These are phyloP conservation scores for Arachnomyces sp. DNA, from an alignment of 2,329 filamentous ascomycete genomes.

Conservation along the genomic window DNA sequence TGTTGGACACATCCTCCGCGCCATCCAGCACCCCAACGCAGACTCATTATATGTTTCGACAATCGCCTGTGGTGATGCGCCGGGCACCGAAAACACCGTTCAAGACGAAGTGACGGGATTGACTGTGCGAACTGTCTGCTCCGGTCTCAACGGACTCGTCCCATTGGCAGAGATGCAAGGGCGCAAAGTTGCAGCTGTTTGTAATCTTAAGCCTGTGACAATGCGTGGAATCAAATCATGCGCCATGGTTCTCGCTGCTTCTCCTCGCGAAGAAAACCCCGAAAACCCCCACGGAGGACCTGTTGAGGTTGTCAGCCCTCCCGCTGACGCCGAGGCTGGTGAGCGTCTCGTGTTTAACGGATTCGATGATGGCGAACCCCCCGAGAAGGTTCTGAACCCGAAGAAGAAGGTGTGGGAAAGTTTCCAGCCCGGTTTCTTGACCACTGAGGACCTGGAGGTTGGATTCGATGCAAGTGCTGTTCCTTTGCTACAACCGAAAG, in stretches of 20 bases:
- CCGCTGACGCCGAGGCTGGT: conserved; percentile 67
- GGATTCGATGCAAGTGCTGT: conserved; percentile 75
- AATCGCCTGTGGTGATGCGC: conserved; percentile 83
- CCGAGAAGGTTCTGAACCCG: conserved; percentile 82
- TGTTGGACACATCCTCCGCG: conserved; percentile 95
- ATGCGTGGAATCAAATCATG: conserved; percentile 81
- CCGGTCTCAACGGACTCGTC: conserved; percentile 84
- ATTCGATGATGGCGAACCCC: conserved; percentile 71
- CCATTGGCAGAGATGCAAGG: conserved; percentile 94
- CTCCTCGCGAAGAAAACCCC: conserved; percentile 71
- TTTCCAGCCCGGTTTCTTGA: conserved; percentile 93
- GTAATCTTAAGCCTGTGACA: conserved; percentile 97
- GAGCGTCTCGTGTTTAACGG: conserved; percentile 90
- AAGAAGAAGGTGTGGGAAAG: conserved; percentile 99
- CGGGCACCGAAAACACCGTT: conserved; percentile 77
- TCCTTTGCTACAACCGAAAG: conserved; percentile 60
- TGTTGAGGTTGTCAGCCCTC: conserved; percentile 84
- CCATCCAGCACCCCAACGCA: conserved; percentile 89
- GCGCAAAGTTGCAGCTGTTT: conserved; percentile 89
- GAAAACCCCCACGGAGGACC: conserved; percentile 80
- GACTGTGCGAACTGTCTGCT: conserved; percentile 90
- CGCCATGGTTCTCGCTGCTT: conserved; percentile 93
- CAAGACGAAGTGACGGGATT: conserved; percentile 74
- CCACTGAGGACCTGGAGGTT: conserved; percentile 69
- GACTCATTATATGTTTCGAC: conserved; percentile 94